phyloP scores from a whole-genome alignment of 257 asterid species.

The Solanum appendiculatum region DNA sequence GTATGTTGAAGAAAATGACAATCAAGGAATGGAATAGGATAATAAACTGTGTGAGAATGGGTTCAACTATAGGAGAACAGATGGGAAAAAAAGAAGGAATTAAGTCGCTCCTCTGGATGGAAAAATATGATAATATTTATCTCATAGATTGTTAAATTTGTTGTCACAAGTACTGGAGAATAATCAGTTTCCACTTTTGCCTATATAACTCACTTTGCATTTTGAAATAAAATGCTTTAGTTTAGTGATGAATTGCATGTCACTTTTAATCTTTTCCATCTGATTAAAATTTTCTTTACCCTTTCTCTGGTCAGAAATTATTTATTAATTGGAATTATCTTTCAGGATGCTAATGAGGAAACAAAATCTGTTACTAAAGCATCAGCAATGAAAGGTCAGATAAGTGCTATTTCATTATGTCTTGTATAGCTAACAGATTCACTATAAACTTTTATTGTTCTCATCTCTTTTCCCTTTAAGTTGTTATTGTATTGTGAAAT shows the following conservation, averaged over 20 bases:
- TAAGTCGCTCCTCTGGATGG: not conserved
- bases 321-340: not conserved
- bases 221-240: not conserved
- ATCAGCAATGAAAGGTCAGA: constrained; percentile 74
- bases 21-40: not conserved
- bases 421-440: not conserved
- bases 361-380: constrained; percentile 81
- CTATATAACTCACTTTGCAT: not conserved
- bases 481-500: not conserved
- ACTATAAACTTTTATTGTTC: not conserved
- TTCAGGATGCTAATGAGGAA: constrained; percentile 83
- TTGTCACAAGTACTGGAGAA: not conserved
- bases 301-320: not conserved
- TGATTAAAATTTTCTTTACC: not conserved
- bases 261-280: not conserved
- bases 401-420: not conserved
- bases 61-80: not conserved
- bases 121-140: not conserved
- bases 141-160: not conserved
- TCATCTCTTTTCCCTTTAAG: not conserved
- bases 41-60: not conserved
- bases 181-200: not conserved
- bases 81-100: too few species aligned
- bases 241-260: not conserved
- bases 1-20: not conserved